phyloP scores from a whole-genome alignment of 805 yeast genomes.

The Nakazawaea holstii region DNA sequence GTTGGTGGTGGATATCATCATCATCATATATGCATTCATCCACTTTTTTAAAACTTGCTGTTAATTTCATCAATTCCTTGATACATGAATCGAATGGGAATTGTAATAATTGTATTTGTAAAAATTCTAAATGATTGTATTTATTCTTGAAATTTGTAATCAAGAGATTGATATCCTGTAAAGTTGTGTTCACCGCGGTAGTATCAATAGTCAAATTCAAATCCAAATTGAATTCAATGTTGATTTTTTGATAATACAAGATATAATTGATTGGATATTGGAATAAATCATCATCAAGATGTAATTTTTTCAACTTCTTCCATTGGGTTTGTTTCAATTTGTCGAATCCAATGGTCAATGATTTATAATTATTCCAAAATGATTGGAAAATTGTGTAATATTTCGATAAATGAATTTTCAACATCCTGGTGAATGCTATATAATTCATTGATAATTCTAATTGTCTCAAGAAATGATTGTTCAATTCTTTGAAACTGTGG shows the following conservation, averaged over 20 bases:
- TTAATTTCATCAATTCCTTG: too few species aligned
- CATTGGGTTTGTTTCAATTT: background rate
- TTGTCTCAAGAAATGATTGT: background rate
- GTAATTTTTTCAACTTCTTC: background rate
- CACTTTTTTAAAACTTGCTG: too few species aligned
- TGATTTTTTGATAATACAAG: conserved; percentile 1
- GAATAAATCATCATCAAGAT: background rate
- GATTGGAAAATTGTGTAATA: background rate
- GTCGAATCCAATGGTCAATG: background rate
- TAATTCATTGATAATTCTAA: background rate
- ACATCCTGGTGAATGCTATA: background rate
- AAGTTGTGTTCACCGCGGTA: background rate
- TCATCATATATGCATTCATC: too few species aligned
- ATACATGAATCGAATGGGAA: too few species aligned
- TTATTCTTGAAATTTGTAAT: background rate
- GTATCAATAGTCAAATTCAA: background rate
- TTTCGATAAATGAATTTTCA: background rate
- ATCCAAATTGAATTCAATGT: background rate
- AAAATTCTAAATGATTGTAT: too few species aligned
- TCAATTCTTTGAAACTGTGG: background rate
- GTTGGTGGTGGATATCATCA: too few species aligned
- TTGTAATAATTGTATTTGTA: too few species aligned
- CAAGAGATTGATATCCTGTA: background rate
- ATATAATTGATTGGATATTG: conserved; percentile 5
- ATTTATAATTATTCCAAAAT: background rate